Base-by-base conservation (phyloP, 31 red algal genomes). In the Odonthalia washingtoniensis region DNA sequence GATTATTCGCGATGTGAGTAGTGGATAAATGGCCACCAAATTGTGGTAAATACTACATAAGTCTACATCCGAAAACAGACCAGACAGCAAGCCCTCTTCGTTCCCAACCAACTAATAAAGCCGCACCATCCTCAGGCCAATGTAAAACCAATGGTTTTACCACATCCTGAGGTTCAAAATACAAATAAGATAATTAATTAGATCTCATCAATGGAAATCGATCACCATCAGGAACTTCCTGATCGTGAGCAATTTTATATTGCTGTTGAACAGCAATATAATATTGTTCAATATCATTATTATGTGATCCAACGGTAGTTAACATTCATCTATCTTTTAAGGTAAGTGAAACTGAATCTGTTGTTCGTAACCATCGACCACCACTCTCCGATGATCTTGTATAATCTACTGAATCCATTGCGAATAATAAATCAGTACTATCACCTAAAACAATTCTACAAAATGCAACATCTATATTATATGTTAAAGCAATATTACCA, bases 51-150 rank as follows among this genome's bases (percentile, higher is more conserved):
- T 91, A 94, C 89, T 86, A 94, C 89, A 96, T 94, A 35, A 99
- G 62, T 24, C 97, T 84, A 73, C 95, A 95, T 21, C 97, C 97
- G 34, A 77, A 86, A 30, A 88, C 83, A 17, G 91, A 94, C 97
- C 97, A 99, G 4, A 99, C 84, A 26, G 92, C 94, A 40, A 99
- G 40, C 35, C 97, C 97, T 28, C 73, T 46, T 36, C 90, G 85
- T 36, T 90, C 89, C 94, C 95, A 99, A 14, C 94, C 94, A 49
- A 99, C 91, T 26, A 93, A 70, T 30, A 99, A 65, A 4, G 89
- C 93, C 14, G 82, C 75, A 4, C 97, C 97, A 81, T 99, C 94
- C 1, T 91, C 75, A 46, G 92, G 82, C 97, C 97, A 99, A 9
- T 86, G 72, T 30, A 99, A 41, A 4, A 75, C 87, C n/a, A 39